phyloP scores from a whole-genome alignment of 2,329 filamentous ascomycete genomes.

The Periglandula ipomoeae region DNA sequence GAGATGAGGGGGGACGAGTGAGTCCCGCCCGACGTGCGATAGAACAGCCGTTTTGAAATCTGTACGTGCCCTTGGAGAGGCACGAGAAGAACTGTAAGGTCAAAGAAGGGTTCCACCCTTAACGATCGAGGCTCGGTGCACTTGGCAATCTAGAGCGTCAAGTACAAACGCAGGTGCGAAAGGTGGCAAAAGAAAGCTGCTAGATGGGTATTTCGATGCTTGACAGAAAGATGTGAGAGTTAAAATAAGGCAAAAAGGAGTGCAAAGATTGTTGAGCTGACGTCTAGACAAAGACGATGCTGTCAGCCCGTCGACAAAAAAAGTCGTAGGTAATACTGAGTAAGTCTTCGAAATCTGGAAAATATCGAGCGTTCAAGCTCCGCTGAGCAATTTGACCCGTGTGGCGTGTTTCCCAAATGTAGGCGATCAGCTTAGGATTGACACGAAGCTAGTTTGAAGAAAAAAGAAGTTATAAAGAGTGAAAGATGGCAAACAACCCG shows the following conservation, averaged over 20 bases:
- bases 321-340: background rate
- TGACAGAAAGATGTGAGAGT: no score
- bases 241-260: background rate
- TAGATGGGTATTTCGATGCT: no score
- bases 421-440: background rate
- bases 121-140: background rate
- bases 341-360: background rate
- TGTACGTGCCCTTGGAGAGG: conserved; percentile 44
- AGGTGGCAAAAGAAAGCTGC: background rate
- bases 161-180: background rate
- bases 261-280: background rate
- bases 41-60: conserved; percentile 73
- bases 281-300: background rate
- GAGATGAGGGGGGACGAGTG: conserved; percentile 75
- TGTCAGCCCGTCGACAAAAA: background rate
- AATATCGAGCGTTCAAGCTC: background rate
- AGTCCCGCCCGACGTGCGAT: conserved; percentile 72
- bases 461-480: background rate
- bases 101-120: background rate
- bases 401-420: background rate
- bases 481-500: conserved; percentile 1
- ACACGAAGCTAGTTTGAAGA: background rate
- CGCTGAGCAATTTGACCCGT: background rate
- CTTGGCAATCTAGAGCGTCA: background rate
- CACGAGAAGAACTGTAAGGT: conserved; percentile 26